Evolutionary conservation across 495 filamentous ascomycete species (phyloP).

Genomic region (Penicillium angulare): DNA sequence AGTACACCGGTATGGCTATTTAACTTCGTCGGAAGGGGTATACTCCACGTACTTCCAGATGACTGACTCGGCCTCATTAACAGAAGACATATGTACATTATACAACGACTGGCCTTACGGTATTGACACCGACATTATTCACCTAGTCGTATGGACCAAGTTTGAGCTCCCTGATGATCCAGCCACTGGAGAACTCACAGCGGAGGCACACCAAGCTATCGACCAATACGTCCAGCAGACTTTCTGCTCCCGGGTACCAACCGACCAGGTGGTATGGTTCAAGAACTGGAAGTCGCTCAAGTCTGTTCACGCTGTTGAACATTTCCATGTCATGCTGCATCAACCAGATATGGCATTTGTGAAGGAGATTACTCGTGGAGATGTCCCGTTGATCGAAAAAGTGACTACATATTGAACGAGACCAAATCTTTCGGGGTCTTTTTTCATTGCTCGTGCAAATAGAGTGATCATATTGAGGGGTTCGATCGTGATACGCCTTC

Average conservation of each 20-base stretch:
- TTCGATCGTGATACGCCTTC: too few relatives aligned
- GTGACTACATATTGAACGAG: too few relatives aligned
- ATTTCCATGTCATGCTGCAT: constrained; percentile 90
- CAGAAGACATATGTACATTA: constrained; percentile 71
- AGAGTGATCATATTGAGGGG: too few relatives aligned
- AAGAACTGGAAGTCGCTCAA: constrained; percentile 85
- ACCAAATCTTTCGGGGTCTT: too few relatives aligned
- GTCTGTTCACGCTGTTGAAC: constrained; percentile 82
- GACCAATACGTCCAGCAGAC: constrained; percentile 63
- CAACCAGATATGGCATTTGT: constrained; percentile 69
- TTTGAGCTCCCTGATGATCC: constrained; percentile 70
- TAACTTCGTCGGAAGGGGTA: neutral
- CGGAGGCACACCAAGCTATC: constrained; percentile 59
- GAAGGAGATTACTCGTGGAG: constrained; percentile 67
- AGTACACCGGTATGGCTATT: constrained; percentile 42
- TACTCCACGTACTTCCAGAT: neutral
- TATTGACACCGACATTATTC: constrained; percentile 69
- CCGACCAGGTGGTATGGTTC: constrained; percentile 73
- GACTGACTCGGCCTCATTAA: neutral
- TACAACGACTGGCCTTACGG: constrained; percentile 94
- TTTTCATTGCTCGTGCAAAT: too few relatives aligned
- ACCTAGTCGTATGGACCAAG: constrained; percentile 90
- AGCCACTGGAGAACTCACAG: constrained; percentile 63
- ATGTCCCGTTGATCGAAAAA: constrained; percentile 57
- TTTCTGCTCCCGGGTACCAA: constrained; percentile 53